Evolutionary conservation across 2,329 filamentous ascomycete genomes (phyloP), one percentile per base, ranked within the genome.

Genomic region (Ophiostoma piceae): DNA sequence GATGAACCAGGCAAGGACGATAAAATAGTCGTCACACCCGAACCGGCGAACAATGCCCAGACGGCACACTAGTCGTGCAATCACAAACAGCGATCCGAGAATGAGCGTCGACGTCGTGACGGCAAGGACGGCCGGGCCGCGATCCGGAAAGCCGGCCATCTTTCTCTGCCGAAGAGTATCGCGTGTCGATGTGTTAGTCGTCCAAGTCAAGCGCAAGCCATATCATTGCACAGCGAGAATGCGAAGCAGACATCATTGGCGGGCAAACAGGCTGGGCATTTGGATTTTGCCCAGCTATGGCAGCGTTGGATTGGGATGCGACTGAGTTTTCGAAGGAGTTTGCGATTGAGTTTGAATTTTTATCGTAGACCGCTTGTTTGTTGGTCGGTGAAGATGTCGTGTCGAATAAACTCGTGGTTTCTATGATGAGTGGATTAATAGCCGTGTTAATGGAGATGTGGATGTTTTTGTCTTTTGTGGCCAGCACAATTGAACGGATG

Each of bases 11-110:
- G 93, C 92, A 57, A 91, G 74, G 12, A 92, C 79, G 78, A 97
- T 95, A 75, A 91, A 86, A 79, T 89, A 90, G 82, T 97, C 94
- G 79, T 96, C 92, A 82, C 86, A 86, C 69, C 85, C 88, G 68
- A 92, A 80, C 69, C 85, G 88, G 74, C 86, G 87, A 70, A 97
- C 89, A 67, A 97, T 89, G 66, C 85, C 87, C 67, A 86, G 83
- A 37, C 93, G 86, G 71, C 91, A 92, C 60, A 92, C 80, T 74
- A 96, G 82, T 69, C 94, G 88, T 47, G 91, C 84, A 60, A 83
- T 83, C 74, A 97, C 91, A 77, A 96, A 94, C 69, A 90, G 76
- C 54, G 90, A 90, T 68, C 91, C 88, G 68, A 94, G 78, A 29
- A 84, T 84, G 72, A 94, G 84, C 68, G 90, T 91, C 26, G 84